Evolutionary conservation across 176 grass and related monocot genomes (phyloP).

Genomic region (Otatea glauca): DNA sequence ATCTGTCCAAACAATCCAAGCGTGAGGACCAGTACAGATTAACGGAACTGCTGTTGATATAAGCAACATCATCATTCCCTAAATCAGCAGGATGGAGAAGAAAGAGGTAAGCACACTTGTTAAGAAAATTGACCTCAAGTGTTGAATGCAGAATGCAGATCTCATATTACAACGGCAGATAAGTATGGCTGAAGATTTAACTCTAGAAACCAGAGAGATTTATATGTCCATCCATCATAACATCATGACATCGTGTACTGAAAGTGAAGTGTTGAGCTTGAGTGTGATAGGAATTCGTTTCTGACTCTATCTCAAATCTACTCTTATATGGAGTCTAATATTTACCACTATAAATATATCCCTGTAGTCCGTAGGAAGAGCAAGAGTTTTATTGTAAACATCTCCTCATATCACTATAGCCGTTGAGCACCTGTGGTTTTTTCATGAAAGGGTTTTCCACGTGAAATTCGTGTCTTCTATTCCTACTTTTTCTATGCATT

Average conservation of each 20-base stretch:
- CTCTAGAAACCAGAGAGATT: not conserved
- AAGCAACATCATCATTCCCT: slow-evolving; percentile 77
- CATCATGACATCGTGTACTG: not conserved
- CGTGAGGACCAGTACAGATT: slow-evolving; percentile 37
- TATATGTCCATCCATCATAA: slow-evolving; percentile 18
- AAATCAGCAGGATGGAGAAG: not conserved
- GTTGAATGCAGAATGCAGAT: not conserved
- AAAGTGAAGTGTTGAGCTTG: too few relatives aligned
- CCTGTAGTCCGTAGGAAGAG: too few relatives aligned
- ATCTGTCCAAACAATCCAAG: slow-evolving; percentile 49
- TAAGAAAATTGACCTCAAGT: not conserved
- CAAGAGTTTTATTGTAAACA: too few relatives aligned
- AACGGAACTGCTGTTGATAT: slow-evolving; percentile 62
- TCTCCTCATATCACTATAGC: too few relatives aligned
- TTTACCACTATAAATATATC: too few relatives aligned
- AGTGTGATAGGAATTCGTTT: too few relatives aligned
- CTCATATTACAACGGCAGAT: not conserved
- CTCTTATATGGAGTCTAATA: too few relatives aligned
- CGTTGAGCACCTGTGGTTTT: too few relatives aligned
- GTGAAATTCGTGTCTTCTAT: too few relatives aligned
- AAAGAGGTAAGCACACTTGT: slow-evolving; percentile 1
- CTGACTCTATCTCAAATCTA: too few relatives aligned
- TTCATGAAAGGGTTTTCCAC: too few relatives aligned
- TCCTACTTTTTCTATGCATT: too few relatives aligned
- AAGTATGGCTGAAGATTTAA: not conserved